Conservation (phyloP, 768 basidiomycete genomes). For the Amanita thiersii region DNA sequence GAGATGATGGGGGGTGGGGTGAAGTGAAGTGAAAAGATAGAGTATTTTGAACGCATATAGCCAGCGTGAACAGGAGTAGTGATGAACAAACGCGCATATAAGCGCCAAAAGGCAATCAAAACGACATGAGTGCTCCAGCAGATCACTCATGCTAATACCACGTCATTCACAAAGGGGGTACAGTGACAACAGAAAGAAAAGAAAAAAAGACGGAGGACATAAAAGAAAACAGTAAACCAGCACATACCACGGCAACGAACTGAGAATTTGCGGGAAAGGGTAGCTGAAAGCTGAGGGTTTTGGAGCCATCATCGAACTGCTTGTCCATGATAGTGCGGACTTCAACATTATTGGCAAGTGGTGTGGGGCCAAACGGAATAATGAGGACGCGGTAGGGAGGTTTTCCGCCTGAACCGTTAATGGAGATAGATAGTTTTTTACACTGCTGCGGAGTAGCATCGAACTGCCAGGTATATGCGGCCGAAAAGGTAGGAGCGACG, state of each 20-base stretch:
- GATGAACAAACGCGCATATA: not conserved
- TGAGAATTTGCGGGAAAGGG: conserved; percentile 61
- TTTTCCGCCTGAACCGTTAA: conserved; percentile 45
- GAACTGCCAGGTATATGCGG: conserved; percentile 42
- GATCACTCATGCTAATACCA: not conserved
- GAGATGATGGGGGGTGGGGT: not conserved
- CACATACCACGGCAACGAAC: conserved; percentile 69
- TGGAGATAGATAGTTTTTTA: conserved; percentile 46
- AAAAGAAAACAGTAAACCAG: conserved; percentile 6
- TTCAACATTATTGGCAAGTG: conserved; percentile 55
- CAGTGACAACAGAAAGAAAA: not conserved
- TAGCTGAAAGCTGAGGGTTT: conserved; percentile 44
- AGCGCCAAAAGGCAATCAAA: not conserved
- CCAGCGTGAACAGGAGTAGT: too few relatives aligned
- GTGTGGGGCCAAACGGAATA: conserved; percentile 57
- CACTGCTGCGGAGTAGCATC: conserved; percentile 53
- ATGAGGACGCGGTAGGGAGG: conserved; percentile 65
- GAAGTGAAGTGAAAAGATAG: not conserved
- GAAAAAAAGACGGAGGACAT: conserved; percentile 5
- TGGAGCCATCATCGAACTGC: conserved; percentile 35
- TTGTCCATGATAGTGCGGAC: conserved; percentile 51
- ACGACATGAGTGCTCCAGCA: not conserved
- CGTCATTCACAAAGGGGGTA: not conserved
- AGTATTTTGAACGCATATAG: not conserved
- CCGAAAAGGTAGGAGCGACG: conserved; percentile 18